A percentile compares a stretch with the other conserved stretches of the same genome.
These are phyloP conservation scores for Tulasnella sp. DNA, from an alignment of 768 basidiomycete species.

Conservation along the genomic window DNA sequence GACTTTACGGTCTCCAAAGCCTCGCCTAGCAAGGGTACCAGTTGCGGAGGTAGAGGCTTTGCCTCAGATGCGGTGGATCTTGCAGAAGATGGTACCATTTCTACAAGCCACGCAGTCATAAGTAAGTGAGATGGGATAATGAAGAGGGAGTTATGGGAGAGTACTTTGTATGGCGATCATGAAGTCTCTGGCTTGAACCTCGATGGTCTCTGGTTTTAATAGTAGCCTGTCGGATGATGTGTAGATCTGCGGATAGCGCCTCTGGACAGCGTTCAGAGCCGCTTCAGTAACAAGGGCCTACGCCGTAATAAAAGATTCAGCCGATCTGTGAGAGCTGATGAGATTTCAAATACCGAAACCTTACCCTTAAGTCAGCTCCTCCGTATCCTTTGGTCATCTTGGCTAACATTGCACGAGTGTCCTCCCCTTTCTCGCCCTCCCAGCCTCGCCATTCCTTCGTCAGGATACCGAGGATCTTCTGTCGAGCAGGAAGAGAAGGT, in stretches of 20 bases:
- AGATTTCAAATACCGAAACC: slow-evolving; percentile 24
- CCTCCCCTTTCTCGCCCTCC: slow-evolving; percentile 41
- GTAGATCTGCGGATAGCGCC: slow-evolving; percentile 96
- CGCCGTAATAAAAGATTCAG: not conserved
- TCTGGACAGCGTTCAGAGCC: slow-evolving; percentile 88
- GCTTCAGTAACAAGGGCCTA: slow-evolving; percentile 95
- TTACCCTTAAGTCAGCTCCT: slow-evolving; percentile 87
- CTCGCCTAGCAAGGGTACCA: slow-evolving; percentile 62
- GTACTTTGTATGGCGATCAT: slow-evolving; percentile 94
- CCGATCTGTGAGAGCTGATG: slow-evolving; percentile 11
- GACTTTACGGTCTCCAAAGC: slow-evolving; percentile 60
- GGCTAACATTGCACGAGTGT: slow-evolving; percentile 54
- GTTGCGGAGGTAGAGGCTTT: slow-evolving; percentile 70
- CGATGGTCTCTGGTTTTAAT: slow-evolving; percentile 75
- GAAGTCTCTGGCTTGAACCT: slow-evolving; percentile 79
- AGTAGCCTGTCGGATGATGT: slow-evolving; percentile 76
- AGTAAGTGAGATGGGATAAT: not conserved
- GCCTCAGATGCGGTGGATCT: slow-evolving; percentile 82
- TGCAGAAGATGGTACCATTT: slow-evolving; percentile 89
- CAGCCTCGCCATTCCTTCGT: slow-evolving; percentile 84
- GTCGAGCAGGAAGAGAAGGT: slow-evolving; percentile 70
- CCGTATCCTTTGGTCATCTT: slow-evolving; percentile 94
- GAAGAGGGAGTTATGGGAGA: slow-evolving; percentile 23
- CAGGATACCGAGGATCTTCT: slow-evolving; percentile 84
- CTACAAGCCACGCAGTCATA: slow-evolving; percentile 32